These are phyloP conservation scores for Apiotrichum laibachii DNA, from an alignment of 1,284 basidiomycete genomes.

Conservation along the genomic window DNA sequence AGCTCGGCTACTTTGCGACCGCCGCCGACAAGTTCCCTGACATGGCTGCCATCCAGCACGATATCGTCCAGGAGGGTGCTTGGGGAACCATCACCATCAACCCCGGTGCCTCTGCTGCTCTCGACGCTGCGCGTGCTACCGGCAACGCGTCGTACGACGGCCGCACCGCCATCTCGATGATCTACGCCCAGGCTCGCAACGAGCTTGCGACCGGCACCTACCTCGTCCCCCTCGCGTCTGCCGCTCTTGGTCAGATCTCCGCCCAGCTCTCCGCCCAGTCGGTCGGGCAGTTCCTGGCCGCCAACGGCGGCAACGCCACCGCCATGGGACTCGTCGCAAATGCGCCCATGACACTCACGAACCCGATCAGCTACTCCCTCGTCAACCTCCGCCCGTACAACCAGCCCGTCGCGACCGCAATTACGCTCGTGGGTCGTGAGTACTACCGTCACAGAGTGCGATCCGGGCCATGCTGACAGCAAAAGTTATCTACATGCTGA, in stretches of 20 bases:
- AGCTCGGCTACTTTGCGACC: constrained; percentile 40
- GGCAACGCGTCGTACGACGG: constrained; percentile 40
- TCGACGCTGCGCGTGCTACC: constrained; percentile 33
- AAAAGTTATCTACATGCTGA: constrained; percentile 63
- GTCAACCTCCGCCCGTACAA: constrained; percentile 64
- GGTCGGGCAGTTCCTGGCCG: constrained; percentile 32
- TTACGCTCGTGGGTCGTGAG: constrained; percentile 61
- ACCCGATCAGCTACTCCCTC: constrained; percentile 57
- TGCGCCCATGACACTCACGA: constrained; percentile 61
- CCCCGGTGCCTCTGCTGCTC: constrained; percentile 29
- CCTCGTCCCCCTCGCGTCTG: constrained; percentile 40
- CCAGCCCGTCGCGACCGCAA: constrained; percentile 67
- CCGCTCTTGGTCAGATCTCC: constrained; percentile 31
- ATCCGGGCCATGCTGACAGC: too few relatives aligned
- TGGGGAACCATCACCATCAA: constrained; percentile 48
- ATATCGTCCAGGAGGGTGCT: constrained; percentile 44
- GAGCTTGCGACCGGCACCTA: constrained; percentile 49
- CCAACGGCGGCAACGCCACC: constrained; percentile 50
- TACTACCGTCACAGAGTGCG: too few relatives aligned
- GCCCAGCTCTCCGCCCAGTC: constrained; percentile 31
- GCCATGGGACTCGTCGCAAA: constrained; percentile 55
- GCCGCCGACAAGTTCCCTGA: constrained; percentile 35
- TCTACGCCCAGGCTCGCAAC: constrained; percentile 49
- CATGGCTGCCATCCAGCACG: constrained; percentile 26
- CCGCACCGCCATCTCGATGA: constrained; percentile 33